phyloP scores from a whole-genome alignment of 2,329 filamentous ascomycete genomes.

The Fusarium agapanthi region DNA sequence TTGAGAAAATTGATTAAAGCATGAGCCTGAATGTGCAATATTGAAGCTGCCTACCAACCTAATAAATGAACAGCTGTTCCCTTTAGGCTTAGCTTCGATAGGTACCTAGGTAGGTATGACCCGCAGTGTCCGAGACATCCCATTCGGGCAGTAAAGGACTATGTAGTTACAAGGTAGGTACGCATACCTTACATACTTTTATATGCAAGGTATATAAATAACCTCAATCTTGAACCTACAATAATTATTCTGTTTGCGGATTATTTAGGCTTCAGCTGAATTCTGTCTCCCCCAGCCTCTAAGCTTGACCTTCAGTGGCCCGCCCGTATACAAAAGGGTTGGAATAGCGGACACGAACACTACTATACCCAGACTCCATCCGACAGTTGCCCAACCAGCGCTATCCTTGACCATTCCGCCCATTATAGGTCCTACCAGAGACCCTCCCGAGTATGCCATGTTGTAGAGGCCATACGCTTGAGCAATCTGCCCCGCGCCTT shows the following conservation, averaged over 20 bases:
- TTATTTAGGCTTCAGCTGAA: not conserved
- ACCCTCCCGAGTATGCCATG: constrained; percentile 47
- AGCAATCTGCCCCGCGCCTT: constrained; percentile 43
- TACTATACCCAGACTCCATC: constrained; percentile 45
- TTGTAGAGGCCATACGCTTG: constrained; percentile 50
- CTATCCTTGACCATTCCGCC: constrained; percentile 47
- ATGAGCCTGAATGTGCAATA: not conserved
- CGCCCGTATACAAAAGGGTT: constrained; percentile 44
- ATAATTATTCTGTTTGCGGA: not conserved
- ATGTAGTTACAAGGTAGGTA: not conserved
- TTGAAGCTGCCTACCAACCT: constrained; percentile 10
- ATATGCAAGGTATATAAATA: not conserved
- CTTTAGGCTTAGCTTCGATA: constrained; percentile 29
- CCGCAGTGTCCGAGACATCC: not conserved
- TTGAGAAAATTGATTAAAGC: constrained; percentile 1
- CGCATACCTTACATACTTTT: not conserved
- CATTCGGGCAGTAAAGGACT: not conserved
- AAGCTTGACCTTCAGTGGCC: constrained; percentile 32
- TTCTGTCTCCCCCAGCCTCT: constrained; percentile 37
- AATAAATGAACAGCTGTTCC: constrained; percentile 1
- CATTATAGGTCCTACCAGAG: constrained; percentile 46
- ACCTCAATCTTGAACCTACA: not conserved
- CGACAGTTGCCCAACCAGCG: constrained; percentile 46
- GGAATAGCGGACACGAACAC: constrained; percentile 42
- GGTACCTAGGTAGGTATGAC: not conserved